Evolutionary conservation across 2,329 filamentous ascomycete genomes (phyloP).

Genomic region (Pestalotiopsis sp.): DNA sequence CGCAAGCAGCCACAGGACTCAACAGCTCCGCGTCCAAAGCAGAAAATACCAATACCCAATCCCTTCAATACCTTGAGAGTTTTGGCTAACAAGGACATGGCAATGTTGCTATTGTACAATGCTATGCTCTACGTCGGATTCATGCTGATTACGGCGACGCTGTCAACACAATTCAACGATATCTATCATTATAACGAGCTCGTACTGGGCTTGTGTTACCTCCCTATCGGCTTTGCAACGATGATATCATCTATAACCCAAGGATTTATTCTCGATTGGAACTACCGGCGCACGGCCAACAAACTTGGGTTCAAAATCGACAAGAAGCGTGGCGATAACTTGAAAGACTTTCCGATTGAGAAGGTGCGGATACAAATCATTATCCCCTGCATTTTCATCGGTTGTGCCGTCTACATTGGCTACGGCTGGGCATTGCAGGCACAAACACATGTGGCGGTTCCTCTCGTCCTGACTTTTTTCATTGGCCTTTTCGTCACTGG

Average conservation of each 20-base stretch:
- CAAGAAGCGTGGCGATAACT: conserved; percentile 56
- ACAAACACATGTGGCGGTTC: conserved; percentile 53
- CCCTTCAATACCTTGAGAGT: conserved; percentile 57
- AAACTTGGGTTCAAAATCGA: conserved; percentile 63
- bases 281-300: conserved; percentile 70
- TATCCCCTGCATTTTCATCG: conserved; percentile 56
- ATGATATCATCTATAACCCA: conserved; percentile 51
- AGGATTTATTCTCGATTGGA: conserved; percentile 65
- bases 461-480: conserved; percentile 58
- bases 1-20: conserved; percentile 36
- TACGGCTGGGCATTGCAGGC: conserved; percentile 61
- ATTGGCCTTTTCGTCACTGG: conserved; percentile 62
- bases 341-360: conserved; percentile 57
- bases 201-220: conserved; percentile 55
- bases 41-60: conserved; percentile 56
- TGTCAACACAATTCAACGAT: conserved; percentile 52
- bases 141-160: conserved; percentile 54
- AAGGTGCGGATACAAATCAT: conserved; percentile 56
- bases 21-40: conserved; percentile 34
- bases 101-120: conserved; percentile 54
- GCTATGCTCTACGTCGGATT: conserved; percentile 59
- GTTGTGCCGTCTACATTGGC: conserved; percentile 53
- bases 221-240: conserved; percentile 56
- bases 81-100: conserved; percentile 60
- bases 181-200: conserved; percentile 56